These are phyloP conservation scores for Aspergillus bombycis DNA, from an alignment of 2,329 filamentous ascomycete genomes.

Conservation along the genomic window DNA sequence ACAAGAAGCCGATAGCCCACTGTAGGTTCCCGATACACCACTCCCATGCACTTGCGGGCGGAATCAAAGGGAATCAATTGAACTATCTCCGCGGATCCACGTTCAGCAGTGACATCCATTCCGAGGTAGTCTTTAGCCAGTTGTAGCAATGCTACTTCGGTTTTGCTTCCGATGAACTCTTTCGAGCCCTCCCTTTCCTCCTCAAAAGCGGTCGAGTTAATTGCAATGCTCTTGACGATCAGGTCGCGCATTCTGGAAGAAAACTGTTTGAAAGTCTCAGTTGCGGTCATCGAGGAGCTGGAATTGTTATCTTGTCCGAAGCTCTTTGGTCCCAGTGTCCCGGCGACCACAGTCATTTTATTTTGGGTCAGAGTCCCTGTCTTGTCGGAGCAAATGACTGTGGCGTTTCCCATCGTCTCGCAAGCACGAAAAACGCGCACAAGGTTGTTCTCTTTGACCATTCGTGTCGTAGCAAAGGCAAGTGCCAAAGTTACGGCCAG, in stretches of 20 bases:
- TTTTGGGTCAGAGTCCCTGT: slow-evolving; percentile 76
- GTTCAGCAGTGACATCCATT: slow-evolving; percentile 68
- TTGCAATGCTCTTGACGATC: slow-evolving; percentile 45
- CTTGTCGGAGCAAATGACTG: slow-evolving; percentile 79
- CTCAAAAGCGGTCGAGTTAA: slow-evolving; percentile 73
- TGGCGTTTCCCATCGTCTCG: slow-evolving; percentile 81
- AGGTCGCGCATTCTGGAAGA: slow-evolving; percentile 39
- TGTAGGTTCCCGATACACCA: slow-evolving; percentile 45
- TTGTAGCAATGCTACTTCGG: slow-evolving; percentile 73
- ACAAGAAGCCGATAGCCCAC: slow-evolving; percentile 50
- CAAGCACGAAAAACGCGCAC: slow-evolving; percentile 77
- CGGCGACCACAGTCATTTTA: slow-evolving; percentile 76
- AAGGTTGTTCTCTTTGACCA: slow-evolving; percentile 77
- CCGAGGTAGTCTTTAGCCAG: slow-evolving; percentile 68
- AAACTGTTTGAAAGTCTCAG: slow-evolving; percentile 35
- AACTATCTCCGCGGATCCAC: slow-evolving; percentile 61
- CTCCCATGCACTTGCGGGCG: slow-evolving; percentile 67
- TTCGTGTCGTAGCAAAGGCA: slow-evolving; percentile 75
- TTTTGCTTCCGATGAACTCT: slow-evolving; percentile 76
- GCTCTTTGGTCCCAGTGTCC: slow-evolving; percentile 64
- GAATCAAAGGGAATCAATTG: slow-evolving; percentile 79
- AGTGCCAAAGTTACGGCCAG: slow-evolving; percentile 77
- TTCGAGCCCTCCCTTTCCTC: slow-evolving; percentile 68
- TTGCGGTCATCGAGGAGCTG: slow-evolving; percentile 22
- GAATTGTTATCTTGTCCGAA: slow-evolving; percentile 51